Percentiles rank a stretch among this genome's conserved stretches.
These are phyloP conservation scores for Aspergillus bertholletiae DNA, from an alignment of 495 filamentous ascomycete genomes.

Conservation along the genomic window DNA sequence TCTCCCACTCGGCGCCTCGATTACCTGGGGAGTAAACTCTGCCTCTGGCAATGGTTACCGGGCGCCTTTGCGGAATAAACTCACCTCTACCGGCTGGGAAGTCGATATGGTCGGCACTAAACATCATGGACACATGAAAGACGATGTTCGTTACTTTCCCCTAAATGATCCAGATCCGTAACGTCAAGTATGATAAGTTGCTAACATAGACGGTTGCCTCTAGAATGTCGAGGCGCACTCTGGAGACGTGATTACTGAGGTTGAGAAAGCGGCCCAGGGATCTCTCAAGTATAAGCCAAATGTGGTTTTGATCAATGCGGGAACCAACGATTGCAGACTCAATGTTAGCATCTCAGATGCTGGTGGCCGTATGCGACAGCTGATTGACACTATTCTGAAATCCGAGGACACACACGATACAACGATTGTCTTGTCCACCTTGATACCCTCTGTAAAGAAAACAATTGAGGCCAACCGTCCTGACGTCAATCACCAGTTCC, in stretches of 20 bases:
- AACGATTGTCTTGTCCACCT: conserved; percentile 45
- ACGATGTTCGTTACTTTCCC: conserved; percentile 31
- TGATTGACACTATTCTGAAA: conserved; percentile 34
- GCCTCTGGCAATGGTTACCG: conserved; percentile 53
- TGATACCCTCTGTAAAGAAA: conserved; percentile 31
- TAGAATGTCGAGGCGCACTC: conserved; percentile 47
- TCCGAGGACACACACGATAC: conserved; percentile 27
- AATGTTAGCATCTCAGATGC: conserved; percentile 22
- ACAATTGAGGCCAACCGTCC: conserved; percentile 11
- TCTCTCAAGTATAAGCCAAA: conserved; percentile 39
- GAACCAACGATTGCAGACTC: conserved; percentile 46
- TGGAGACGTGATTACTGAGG: conserved; percentile 43
- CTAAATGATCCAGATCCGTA: not conserved
- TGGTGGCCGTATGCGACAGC: conserved; percentile 21
- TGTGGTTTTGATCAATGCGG: conserved; percentile 44
- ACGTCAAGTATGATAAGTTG: not conserved
- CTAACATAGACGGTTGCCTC: not conserved
- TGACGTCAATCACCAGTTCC: conserved; percentile 37
- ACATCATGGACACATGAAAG: conserved; percentile 41
- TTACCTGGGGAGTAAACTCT: conserved; percentile 50
- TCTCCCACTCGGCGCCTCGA: conserved; percentile 54
- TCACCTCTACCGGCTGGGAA: conserved; percentile 29
- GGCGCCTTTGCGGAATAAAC: conserved; percentile 26
- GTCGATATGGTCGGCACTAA: conserved; percentile 50
- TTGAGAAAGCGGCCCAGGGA: conserved; percentile 27